Base-by-base conservation (phyloP, 371 early-diverging fungal genomes). In the Circinella minor region DNA sequence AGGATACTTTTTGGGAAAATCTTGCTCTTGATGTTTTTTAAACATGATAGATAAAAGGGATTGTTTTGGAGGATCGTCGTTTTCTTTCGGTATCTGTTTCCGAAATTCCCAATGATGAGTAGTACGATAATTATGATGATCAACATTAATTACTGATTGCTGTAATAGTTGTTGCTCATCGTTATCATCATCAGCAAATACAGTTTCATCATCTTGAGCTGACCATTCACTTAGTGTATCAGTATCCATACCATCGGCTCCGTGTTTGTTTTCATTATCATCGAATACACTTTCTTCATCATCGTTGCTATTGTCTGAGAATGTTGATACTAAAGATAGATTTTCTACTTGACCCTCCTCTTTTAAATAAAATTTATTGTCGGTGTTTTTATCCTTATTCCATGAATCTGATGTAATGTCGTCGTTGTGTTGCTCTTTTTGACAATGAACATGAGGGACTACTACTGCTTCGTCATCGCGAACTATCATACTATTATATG, bases 1-100 rank as follows among this genome's bases (percentile, higher is more conserved):
- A 51, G 51, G 3, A 74, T 59, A 59, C 69, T 74, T 13, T 64
- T n/a, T 2, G 69, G 68, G 36, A 71, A 65, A 2, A 55, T 27
- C 9, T 43, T 43, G 43, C 3, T 43, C 43, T 43, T 51, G 10
- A 20, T 46, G 9, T 59, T 67, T 55, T 55, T 36, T 15, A 7
- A 68, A 18, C 62, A 68, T 48, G 63, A 18, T 51, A 4, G 68
- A 61, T 51, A 68, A 49, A 11, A 68, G 61, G 18, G 68, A 68
- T 20, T 18, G 54, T 61, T 60, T 62, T 46, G 47, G 37, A 51
- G 34, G 57, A 63, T 46, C 49, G 57, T 39, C 59, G 27, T 59
- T 57, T 38, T 43, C 49, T 39, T 27, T 51, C 37, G 57, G 27
- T n/a, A n/a, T 39, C 43, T 54, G 61, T 27, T 37, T 34, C 18